phyloP scores from a whole-genome alignment of 1,284 basidiomycete species.

The Fomitiporia mediterranea region DNA sequence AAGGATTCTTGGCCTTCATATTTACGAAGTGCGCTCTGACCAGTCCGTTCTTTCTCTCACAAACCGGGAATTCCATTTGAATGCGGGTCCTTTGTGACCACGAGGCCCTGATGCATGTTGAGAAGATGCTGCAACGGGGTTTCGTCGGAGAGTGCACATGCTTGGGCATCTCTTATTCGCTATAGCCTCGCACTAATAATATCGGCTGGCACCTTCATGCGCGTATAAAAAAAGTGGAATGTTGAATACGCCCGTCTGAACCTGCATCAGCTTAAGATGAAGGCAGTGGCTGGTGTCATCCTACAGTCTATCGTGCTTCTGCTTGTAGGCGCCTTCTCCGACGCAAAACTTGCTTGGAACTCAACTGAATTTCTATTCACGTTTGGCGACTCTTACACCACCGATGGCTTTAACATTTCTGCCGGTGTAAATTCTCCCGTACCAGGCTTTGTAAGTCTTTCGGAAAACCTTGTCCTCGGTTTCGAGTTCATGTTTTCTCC shows the following conservation, averaged over 20 bases:
- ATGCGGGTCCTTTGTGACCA: not conserved
- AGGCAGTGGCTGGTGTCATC: not conserved
- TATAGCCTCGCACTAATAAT: not conserved
- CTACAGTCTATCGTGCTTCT: not conserved
- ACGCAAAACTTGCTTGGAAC: conserved; percentile 37
- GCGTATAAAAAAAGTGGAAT: not conserved
- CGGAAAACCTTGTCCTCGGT: conserved; percentile 8
- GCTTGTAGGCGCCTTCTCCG: conserved; percentile 12
- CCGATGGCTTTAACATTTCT: conserved; percentile 54
- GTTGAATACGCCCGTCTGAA: too few species aligned
- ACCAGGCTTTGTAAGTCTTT: conserved; percentile 45
- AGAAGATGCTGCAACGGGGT: not conserved
- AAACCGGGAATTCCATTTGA: too few species aligned
- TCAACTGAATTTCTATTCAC: conserved; percentile 42
- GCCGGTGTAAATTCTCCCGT: conserved; percentile 49
- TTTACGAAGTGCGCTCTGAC: too few species aligned
- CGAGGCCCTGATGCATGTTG: not conserved
- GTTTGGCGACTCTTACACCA: conserved; percentile 54
- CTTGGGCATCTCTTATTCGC: not conserved
- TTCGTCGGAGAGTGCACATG: not conserved
- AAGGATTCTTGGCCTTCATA: too few species aligned
- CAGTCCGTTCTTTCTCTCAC: too few species aligned
- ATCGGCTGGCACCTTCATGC: not conserved
- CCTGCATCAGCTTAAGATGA: not conserved
- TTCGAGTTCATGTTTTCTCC: conserved; percentile 8